These are phyloP conservation scores for Linnemannia hyalina DNA, from an alignment of 192 early-diverging fungal genomes.

Conservation along the genomic window DNA sequence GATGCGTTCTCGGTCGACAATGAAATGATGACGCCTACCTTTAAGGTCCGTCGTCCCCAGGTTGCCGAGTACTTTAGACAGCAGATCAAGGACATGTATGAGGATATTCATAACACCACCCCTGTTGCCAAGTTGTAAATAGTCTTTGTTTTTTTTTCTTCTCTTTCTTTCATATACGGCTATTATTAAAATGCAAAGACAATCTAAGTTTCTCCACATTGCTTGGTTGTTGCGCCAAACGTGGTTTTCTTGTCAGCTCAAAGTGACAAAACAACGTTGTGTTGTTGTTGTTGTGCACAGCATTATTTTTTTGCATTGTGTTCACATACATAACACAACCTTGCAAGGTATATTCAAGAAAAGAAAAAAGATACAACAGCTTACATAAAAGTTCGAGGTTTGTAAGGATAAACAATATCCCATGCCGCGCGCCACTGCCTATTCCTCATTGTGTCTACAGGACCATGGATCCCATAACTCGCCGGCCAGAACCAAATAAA, in stretches of 20 bases:
- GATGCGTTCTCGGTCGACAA: conserved; percentile 84
- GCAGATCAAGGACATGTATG: conserved; percentile 80
- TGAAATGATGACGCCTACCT: conserved; percentile 91
- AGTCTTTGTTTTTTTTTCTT: background rate
- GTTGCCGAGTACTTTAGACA: conserved; percentile 74
- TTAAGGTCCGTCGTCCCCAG: conserved; percentile 91
- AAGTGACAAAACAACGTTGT: conserved; percentile 9
- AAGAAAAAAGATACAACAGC: background rate
- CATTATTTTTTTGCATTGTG: background rate
- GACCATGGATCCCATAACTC: conserved; percentile 69
- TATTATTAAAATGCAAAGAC: too few relatives aligned
- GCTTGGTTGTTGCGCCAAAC: too few relatives aligned
- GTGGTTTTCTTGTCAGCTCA: background rate
- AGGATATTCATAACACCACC: conserved; percentile 51
- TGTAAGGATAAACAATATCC: conserved; percentile 11
- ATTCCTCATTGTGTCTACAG: conserved; percentile 47
- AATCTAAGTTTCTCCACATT: too few relatives aligned
- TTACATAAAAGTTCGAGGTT: conserved; percentile 12
- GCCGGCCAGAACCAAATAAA: conserved; percentile 65
- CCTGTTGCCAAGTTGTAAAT: conserved; percentile 61
- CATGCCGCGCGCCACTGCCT: conserved; percentile 46
- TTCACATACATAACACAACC: background rate
- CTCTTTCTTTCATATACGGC: background rate
- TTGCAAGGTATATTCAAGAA: background rate
- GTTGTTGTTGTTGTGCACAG: conserved; percentile 3